Conservation (phyloP, 805 yeast genomes). For the Metschnikowia lachancei region DNA sequence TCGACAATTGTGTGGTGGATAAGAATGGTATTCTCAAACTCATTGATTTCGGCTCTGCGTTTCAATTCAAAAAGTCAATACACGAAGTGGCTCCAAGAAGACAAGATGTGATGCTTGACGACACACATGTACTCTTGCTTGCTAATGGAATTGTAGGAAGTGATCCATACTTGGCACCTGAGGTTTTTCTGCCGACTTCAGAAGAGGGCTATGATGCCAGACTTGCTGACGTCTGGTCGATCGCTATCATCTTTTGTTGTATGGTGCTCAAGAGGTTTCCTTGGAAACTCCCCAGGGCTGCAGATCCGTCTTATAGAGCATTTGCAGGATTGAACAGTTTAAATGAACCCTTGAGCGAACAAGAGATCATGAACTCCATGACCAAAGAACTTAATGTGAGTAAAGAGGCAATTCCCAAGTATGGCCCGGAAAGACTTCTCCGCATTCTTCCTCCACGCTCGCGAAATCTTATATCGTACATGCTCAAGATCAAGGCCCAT, state of each 20-base stretch:
- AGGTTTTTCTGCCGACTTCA: conserved; percentile 52
- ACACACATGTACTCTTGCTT: conserved; percentile 45
- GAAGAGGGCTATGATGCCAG: conserved; percentile 72
- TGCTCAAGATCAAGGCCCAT: conserved; percentile 61
- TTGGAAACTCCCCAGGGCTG: conserved; percentile 85
- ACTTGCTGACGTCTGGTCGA: conserved; percentile 88
- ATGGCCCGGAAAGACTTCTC: conserved; percentile 71
- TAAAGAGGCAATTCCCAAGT: conserved; percentile 13
- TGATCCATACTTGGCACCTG: conserved; percentile 95
- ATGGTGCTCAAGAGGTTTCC: conserved; percentile 86
- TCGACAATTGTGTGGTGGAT: conserved; percentile 89
- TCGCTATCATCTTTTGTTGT: conserved; percentile 89
- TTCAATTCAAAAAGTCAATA: conserved; percentile 58
- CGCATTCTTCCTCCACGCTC: conserved; percentile 68
- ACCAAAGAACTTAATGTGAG: conserved; percentile 15
- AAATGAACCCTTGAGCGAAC: conserved; percentile 14
- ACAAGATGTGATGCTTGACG: conserved; percentile 16
- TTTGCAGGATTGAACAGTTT: conserved; percentile 35
- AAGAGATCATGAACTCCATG: conserved; percentile 13
- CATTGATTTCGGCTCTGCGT: conserved; percentile 93
- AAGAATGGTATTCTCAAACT: conserved; percentile 73
- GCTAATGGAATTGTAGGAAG: conserved; percentile 91
- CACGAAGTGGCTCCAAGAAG: conserved; percentile 33
- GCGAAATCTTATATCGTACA: conserved; percentile 56
- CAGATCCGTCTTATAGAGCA: conserved; percentile 72